Percentiles rank a stretch among this genome's conserved stretches.
Conservation (phyloP, 225 moss, liverwort and hornwort species). For the Sphagnum tenellum region DNA sequence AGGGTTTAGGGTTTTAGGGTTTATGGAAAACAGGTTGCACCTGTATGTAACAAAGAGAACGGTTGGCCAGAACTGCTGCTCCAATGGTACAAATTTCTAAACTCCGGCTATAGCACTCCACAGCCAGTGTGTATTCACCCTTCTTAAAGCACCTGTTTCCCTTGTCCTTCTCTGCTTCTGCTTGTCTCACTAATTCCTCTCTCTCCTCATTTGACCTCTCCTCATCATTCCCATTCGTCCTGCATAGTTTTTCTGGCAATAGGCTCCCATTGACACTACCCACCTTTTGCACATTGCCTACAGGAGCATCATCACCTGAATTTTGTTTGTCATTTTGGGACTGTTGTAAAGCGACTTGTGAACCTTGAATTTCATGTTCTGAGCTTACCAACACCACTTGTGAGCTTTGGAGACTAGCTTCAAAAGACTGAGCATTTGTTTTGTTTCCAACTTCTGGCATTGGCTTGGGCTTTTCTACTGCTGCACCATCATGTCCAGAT, state of each 20-base stretch:
- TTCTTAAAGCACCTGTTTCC: slow-evolving; percentile 24
- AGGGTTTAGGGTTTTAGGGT: background rate
- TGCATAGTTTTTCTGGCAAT: too few species aligned
- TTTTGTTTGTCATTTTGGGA: background rate
- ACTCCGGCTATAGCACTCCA: slow-evolving; percentile 30
- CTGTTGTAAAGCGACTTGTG: background rate
- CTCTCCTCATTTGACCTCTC: background rate
- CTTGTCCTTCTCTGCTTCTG: slow-evolving; percentile 17
- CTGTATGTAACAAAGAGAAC: slow-evolving; percentile 30
- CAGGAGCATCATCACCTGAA: background rate
- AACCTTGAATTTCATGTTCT: background rate
- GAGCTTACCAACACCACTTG: background rate
- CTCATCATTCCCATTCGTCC: background rate
- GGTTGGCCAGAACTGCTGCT: slow-evolving; percentile 28
- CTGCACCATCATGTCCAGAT: too few species aligned
- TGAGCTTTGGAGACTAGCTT: background rate
- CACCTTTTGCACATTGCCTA: background rate
- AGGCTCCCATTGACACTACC: background rate
- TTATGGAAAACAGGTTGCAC: slow-evolving; percentile 1
- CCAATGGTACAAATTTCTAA: slow-evolving; percentile 8
- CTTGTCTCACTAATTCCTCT: slow-evolving; percentile 4
- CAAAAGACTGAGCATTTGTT: background rate
- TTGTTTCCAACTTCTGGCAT: background rate
- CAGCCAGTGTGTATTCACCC: slow-evolving; percentile 26
- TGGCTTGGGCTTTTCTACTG: too few species aligned